Evolutionary conservation across 208 protist genomes (phyloP), one percentile per base, ranked within the genome.

Genomic region (Trypanosoma mega): DNA sequence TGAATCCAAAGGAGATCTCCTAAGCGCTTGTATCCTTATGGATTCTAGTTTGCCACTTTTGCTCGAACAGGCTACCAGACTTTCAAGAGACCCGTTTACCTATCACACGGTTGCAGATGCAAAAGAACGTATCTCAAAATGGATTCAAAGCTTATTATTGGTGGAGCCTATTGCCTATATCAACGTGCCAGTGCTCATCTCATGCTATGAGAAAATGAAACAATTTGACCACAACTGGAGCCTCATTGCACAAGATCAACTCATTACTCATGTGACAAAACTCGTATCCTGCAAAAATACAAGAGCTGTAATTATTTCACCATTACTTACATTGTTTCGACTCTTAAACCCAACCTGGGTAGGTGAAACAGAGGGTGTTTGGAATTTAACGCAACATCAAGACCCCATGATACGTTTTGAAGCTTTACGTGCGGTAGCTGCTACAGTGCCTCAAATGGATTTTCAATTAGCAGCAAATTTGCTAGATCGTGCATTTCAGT

Each of bases 131-230:
- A 36, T 60, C 24, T 16, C 46, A 23, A 60, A 34, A 2, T 60
- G 39, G 34, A 49, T 60, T 3, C 7, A 33, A 21, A 21, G 3
- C 20, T 31, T 60, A 30, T 24, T 60, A 24, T 6, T 45, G 4
- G 39, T 49, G 18, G 39, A 60, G 21, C 39, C 54, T 20, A 31
- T 31, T 23, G 5, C 20, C 14, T 26, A 54, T 53, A 18, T 51
- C 16, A 26, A 47, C 26, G 7, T 60, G 16, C 61, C 61, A 20
- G 26, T 57, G 23, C 2, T 59, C 23, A 21, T 59, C 21, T 49
- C 33, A 24, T 68, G 61, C 50, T 11, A 33, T 47, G 46, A 45
- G 21, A 68, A 68, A 29, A 27, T 68, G 18, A 57, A 48, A 30
- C n/a, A 33, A 12, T 57, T 57, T 47, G 37, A 68, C 4, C 30